Evolutionary conservation across 2,329 filamentous ascomycete genomes (phyloP).

Genomic region (Myriosclerotinia scirpicola): DNA sequence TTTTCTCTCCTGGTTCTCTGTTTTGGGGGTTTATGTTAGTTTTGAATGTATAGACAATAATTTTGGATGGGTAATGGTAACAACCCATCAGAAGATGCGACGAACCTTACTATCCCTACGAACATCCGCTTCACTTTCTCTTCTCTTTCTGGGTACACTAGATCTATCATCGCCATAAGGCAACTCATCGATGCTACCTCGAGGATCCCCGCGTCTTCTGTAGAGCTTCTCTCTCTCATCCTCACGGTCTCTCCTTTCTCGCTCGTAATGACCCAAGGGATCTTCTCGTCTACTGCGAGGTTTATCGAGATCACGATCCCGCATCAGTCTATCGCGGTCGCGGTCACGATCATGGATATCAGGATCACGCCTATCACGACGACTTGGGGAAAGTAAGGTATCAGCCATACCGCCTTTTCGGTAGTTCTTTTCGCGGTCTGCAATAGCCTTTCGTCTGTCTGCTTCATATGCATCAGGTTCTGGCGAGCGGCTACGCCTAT

Average conservation of each 20-base stretch:
- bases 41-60: not conserved
- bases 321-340: conserved; percentile 36
- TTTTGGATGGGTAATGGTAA: not conserved
- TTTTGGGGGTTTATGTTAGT: conserved; percentile 26
- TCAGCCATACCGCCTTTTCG: conserved; percentile 74
- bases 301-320: conserved; percentile 43
- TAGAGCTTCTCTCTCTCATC: conserved; percentile 88
- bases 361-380: conserved; percentile 43
- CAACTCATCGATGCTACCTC: conserved; percentile 79
- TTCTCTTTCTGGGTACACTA: conserved; percentile 67
- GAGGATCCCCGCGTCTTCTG: conserved; percentile 74
- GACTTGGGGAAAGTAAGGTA: conserved; percentile 51
- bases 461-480: conserved; percentile 94
- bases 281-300: conserved; percentile 58
- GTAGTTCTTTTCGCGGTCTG: conserved; percentile 91
- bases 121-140: conserved; percentile 73
- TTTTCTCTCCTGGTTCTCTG: conserved; percentile 60
- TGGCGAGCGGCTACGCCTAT: conserved; percentile 77
- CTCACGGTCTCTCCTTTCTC: conserved; percentile 83
- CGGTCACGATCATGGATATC: conserved; percentile 41
- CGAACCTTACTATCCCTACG: conserved; percentile 60
- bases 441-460: conserved; percentile 88
- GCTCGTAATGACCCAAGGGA: conserved; percentile 69
- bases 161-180: conserved; percentile 81
- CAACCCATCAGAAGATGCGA: conserved; percentile 2